phyloP scores from a whole-genome alignment of 331 rosid species.

The Prunus yedoensis region DNA sequence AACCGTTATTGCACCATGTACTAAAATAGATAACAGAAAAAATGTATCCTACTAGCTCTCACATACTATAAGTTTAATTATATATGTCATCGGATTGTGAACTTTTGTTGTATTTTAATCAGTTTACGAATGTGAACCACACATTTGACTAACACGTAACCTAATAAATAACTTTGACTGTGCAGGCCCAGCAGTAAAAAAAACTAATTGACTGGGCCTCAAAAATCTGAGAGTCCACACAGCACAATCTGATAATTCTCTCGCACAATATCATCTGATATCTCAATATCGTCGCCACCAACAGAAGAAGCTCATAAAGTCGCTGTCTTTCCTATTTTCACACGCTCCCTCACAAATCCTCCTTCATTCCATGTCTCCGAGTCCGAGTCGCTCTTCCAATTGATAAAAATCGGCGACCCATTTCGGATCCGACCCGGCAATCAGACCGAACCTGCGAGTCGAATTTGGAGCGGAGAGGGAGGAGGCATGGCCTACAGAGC shows the following conservation, averaged over 20 bases:
- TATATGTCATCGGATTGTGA: too few relatives aligned
- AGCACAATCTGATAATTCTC: too few relatives aligned
- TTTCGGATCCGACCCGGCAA: constrained; percentile 16
- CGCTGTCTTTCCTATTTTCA: background rate
- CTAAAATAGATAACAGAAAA: too few relatives aligned
- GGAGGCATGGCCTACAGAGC: constrained; percentile 40
- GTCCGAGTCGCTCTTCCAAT: background rate
- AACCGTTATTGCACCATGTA: too few relatives aligned
- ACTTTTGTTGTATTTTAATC: too few relatives aligned
- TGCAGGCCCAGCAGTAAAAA: background rate
- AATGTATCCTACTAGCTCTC: too few relatives aligned
- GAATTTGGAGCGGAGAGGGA: background rate
- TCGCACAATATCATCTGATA: background rate
- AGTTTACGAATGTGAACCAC: too few relatives aligned
- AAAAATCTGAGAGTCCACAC: background rate
- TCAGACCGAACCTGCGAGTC: background rate
- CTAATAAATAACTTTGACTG: too few relatives aligned
- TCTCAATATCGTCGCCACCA: background rate
- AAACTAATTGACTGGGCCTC: background rate
- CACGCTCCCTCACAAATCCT: background rate
- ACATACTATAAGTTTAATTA: too few relatives aligned
- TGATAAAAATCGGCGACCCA: constrained; percentile 7
- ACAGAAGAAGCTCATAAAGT: background rate
- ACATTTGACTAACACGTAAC: too few relatives aligned
- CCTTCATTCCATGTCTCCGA: constrained; percentile 8